Base-by-base conservation (phyloP, 345 rosid genomes). In the Corchorus olitorius region DNA sequence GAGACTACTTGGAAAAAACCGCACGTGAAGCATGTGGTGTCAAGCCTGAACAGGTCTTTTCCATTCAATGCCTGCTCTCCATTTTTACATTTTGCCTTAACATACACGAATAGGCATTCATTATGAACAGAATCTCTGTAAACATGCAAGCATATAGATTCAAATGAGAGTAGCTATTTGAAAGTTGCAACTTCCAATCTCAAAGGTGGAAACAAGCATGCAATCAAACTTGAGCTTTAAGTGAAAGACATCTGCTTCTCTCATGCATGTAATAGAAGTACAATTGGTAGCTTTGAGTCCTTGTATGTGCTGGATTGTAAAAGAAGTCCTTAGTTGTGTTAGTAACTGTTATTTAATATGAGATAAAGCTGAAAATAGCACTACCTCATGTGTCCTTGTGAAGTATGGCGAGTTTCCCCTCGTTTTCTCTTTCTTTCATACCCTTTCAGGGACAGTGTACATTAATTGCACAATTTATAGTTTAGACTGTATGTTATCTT, bases 11-110 rank as follows among this genome's bases (percentile, higher is more conserved):
- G 84, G 99, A 97, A 87, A 97, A 92, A 83, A 69, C 82, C 67
- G 89, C 97, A 11, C 91, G 94, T 48, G 94, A 87, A 81, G 93
- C 97, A 68, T 97, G 98, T 81, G 99, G 99, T 80, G 83, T 94
- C 81, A 91, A 85, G 78, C 89, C 98, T 76, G 97, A 91, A 83
- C 94, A 94, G 98, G 99, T 96, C 70, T 68, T 39, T 71, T 75
- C 43, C 56, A 33, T n/a, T 37, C 17, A 13, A 54, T 52, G 34
- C 70, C 62, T 49, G 34, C 19, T 73, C 61, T 59, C 52, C 6
- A 76, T 75, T 27, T 61, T 34, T 52, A 50, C 52, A 60, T 63
- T 64, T 46, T 17, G 59, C 59, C 16, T n/a, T 45, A 62, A 16
- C 48, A 45, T 16, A 37, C 56, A 34, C 2, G 46, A 34, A 4